Base-by-base conservation (phyloP, 805 yeast genomes). In the Myxozyma neotropica region DNA sequence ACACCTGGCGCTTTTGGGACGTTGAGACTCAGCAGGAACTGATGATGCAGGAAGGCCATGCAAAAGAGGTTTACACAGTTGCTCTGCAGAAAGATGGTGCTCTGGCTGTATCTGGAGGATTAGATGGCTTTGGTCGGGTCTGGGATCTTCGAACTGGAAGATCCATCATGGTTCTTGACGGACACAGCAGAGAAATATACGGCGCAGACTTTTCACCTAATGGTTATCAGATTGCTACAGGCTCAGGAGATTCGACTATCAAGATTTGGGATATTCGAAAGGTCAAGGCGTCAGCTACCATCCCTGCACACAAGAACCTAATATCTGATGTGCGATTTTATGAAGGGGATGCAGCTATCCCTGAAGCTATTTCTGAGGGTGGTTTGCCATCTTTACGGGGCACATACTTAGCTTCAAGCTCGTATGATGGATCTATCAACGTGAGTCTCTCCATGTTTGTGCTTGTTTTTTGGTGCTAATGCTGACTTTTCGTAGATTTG, bases 1-100 rank as follows among this genome's bases (percentile, higher is more conserved):
- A 78, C 64, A 89, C 96, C 0, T 93, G 97, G 97, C 81, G 89
- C 61, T 71, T 89, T 2, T 92, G 96, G 96, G 97, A 93, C 71
- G 64, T 84, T 0, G 73, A 75, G 12, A 80, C 77, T 3, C 71
- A 73, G 15, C 69, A 70, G 31, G 83, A 83, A 54, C 68, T 93
- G 5, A 74, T 82, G 42, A 77, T 82, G 59, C 98, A 93, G 71
- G 96, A 89, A 69, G 97, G 97, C 0, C 97, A 93, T 70, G 75
- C 88, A 0, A 85, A 83, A 67, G 94, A 84, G 58, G 85, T 91
- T 0, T 83, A 81, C 60, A 69, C 84, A 0, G 71, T 88, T 2
- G 74, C 81, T 0, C 80, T 87, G 62, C 95, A 91, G 60, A 65
- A 60, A 15, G 96, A 89, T 68, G 97, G 98, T 0, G 77, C 93